Evolutionary conservation across 179 eudicot species (phyloP).

Genomic region (Amaranthus tricolor): DNA sequence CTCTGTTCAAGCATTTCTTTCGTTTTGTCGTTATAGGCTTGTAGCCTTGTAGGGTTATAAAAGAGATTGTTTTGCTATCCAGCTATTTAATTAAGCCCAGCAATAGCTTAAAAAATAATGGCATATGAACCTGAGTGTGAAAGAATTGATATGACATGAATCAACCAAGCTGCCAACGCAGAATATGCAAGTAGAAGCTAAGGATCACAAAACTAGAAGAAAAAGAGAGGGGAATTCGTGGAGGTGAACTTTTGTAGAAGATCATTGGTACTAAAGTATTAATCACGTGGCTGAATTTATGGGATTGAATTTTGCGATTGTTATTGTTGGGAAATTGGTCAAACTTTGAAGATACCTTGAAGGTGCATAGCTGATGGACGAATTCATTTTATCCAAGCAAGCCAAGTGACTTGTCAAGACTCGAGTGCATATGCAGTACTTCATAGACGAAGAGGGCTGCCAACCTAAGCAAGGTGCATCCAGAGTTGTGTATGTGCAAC

Average conservation of each 20-base stretch:
- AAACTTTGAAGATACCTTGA: neutral
- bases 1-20: neutral
- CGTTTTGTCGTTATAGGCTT: neutral
- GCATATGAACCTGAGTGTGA: neutral
- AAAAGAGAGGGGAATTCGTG: too few relatives aligned
- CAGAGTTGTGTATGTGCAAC: neutral
- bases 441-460: neutral
- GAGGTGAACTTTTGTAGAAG: too few relatives aligned
- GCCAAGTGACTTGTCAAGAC: neutral
- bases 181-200: too few relatives aligned
- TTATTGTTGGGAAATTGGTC: too few relatives aligned
- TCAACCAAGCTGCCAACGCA: neutral
- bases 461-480: slow-evolving; percentile 4
- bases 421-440: too few relatives aligned
- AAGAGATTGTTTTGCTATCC: neutral
- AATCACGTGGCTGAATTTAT: too few relatives aligned
- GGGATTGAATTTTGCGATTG: too few relatives aligned
- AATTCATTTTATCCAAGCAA: neutral
- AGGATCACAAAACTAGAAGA: too few relatives aligned
- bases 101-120: neutral
- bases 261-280: too few relatives aligned
- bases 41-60: neutral
- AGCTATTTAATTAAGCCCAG: neutral
- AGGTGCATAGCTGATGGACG: neutral
- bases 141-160: neutral